Percentiles rank a stretch among this genome's conserved stretches.
Evolutionary conservation across 805 yeast genomes (phyloP).

Genomic region (Tetrapisispora namnaoensis): DNA sequence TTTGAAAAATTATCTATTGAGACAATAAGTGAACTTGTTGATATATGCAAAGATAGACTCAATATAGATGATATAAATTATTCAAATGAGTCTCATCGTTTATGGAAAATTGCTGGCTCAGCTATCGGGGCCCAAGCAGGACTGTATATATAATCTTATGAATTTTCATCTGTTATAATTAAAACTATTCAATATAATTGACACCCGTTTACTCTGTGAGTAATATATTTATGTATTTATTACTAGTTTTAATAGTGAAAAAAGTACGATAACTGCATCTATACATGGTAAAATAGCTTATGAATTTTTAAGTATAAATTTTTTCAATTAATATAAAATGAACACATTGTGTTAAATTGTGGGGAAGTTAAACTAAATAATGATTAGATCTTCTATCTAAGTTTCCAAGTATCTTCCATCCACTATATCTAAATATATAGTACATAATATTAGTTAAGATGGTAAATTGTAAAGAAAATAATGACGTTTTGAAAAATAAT

Average conservation of each 20-base stretch:
- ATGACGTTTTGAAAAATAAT: background rate
- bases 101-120: slow-evolving; percentile 24
- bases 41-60: slow-evolving; percentile 7
- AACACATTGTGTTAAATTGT: slow-evolving; percentile 3
- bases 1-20: slow-evolving; percentile 39
- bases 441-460: slow-evolving; percentile 12
- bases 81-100: slow-evolving; percentile 20
- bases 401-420: background rate
- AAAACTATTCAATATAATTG: no score
- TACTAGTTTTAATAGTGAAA: no score
- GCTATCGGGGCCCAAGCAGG: slow-evolving; percentile 27
- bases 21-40: slow-evolving; percentile 23
- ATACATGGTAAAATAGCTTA: background rate
- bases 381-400: background rate
- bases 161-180: no score
- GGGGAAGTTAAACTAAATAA: background rate
- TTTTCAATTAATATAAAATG: slow-evolving; percentile 6
- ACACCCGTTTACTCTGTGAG: no score
- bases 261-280: no score
- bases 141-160: slow-evolving; percentile 16
- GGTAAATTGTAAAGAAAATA: background rate
- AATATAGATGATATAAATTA: slow-evolving; percentile 8
- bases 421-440: slow-evolving; percentile 23
- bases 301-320: background rate
- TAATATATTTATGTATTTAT: no score